Evolutionary conservation across 257 asterid genomes (phyloP).

Genomic region (Solanum raphanifolium): DNA sequence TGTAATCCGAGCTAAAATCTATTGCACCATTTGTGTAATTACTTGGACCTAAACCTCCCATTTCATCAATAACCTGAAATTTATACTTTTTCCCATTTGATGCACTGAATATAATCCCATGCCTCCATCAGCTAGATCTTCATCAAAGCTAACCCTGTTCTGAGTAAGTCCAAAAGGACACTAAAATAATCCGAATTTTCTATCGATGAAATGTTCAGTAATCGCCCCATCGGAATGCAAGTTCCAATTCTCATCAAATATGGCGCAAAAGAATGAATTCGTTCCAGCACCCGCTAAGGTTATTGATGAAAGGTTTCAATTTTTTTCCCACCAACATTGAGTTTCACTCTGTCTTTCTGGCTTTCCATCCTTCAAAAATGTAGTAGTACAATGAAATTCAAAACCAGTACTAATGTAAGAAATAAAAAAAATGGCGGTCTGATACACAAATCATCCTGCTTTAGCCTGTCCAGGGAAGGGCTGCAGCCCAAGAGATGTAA

Average conservation of each 20-base stretch:
- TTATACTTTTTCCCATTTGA: conserved; percentile 55
- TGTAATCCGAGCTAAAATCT: not conserved
- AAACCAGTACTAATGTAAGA: not conserved
- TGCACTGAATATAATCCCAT: conserved; percentile 52
- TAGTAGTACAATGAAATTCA: not conserved
- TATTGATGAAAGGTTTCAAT: conserved; percentile 41
- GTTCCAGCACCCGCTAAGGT: conserved; percentile 76
- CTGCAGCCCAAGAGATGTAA: not conserved
- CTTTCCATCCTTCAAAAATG: conserved; percentile 38
- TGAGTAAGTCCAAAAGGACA: no score
- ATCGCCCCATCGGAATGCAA: conserved; percentile 24
- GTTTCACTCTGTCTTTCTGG: conserved; percentile 54
- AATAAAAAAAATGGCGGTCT: no score
- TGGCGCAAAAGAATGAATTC: conserved; percentile 3
- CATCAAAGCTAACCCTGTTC: conserved; percentile 43
- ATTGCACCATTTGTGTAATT: not conserved
- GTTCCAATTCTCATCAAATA: conserved; percentile 70
- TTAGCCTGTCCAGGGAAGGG: not conserved
- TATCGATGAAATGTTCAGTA: conserved; percentile 63
- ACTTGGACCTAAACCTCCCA: conserved; percentile 1
- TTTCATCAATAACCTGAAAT: conserved; percentile 39
- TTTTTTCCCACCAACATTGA: conserved; percentile 63
- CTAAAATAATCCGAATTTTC: conserved; percentile 35
- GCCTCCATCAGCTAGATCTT: conserved; percentile 60
- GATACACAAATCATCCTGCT: not conserved